Evolutionary conservation across 2,329 filamentous ascomycete genomes (phyloP), one percentile per base, ranked within the genome.

Genomic region (Ceratocystis eucalypticola): DNA sequence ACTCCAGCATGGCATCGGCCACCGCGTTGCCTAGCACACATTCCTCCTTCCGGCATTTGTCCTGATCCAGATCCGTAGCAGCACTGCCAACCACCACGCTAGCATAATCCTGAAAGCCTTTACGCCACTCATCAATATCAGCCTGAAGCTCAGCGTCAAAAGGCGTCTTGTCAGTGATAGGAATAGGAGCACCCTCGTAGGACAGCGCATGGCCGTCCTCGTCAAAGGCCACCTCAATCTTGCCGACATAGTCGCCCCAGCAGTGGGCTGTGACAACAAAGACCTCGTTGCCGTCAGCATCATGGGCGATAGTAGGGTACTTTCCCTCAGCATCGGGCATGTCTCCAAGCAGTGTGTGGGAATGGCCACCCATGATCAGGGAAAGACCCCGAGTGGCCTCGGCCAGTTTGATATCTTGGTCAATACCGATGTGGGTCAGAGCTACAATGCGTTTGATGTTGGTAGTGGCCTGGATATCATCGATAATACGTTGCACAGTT

Each of bases 191-290:
- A 41, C 85, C 85, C 71, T 81, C 80, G 74, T 88, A 88, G 3
- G 79, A 79, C 5, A 87, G 77, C 17, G 86, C 80, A 72, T 81
- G 84, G 72, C 85, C 85, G 1, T 81, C 75, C 3, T 76, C 69
- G 70, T 86, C 83, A 71, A 85, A 88, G 0, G 82, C 83, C 6
- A 88, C 79, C 69, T 87, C 84, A 69, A 88, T 88, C 72, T 85
- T 85, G 67, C 85, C 85, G 1, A 88, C 74, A 66, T 87, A 87
- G 74, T 87, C 83, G 64, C 85, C 85, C 85, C 85, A 88, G 69
- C 84, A 80, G 72, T 84, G 88, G 1, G 84, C 82, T 6, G 84
- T 86, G 20, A 88, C 85, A 70, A 87, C 80, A 71, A 87, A 88
- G 62, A 88, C 85, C 70, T 88, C 85, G 44, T 87, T 82, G 57